phyloP scores from a whole-genome alignment of 495 filamentous ascomycete genomes.

The Penicillium canescens region DNA sequence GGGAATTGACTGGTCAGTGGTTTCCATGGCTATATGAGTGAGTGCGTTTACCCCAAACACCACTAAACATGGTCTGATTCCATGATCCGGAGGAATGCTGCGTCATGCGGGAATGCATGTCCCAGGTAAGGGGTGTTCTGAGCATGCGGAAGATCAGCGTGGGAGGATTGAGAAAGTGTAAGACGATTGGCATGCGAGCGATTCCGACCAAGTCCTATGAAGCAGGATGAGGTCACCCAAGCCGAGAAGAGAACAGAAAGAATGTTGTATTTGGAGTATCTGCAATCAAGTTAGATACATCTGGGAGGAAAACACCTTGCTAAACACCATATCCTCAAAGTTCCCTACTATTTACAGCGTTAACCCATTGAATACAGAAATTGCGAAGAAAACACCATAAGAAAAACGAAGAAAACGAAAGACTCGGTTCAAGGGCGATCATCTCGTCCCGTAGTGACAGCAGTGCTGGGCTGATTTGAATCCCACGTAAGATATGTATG shows the following conservation, averaged over 20 bases:
- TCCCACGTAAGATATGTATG: slow-evolving; percentile 98
- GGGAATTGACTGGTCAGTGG: not conserved
- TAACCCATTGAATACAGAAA: slow-evolving; percentile 11
- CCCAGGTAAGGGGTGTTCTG: slow-evolving; percentile 12
- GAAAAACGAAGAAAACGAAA: slow-evolving; percentile 2
- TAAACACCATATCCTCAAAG: slow-evolving; percentile 21
- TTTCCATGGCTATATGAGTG: slow-evolving; percentile 11
- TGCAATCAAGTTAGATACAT: slow-evolving; percentile 23
- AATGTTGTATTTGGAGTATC: slow-evolving; percentile 23
- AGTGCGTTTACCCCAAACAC: not conserved
- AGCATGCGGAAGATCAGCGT: slow-evolving; percentile 3
- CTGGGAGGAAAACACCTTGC: slow-evolving; percentile 18
- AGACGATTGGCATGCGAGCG: slow-evolving; percentile 12
- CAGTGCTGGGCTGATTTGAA: slow-evolving; percentile 70
- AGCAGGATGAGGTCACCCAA: slow-evolving; percentile 19
- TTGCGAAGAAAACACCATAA: slow-evolving; percentile 8
- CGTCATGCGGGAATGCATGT: slow-evolving; percentile 28
- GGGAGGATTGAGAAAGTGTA: not conserved
- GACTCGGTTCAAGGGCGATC: slow-evolving; percentile 26
- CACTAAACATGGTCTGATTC: slow-evolving; percentile 5
- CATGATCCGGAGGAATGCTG: slow-evolving; percentile 24
- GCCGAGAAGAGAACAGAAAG: slow-evolving; percentile 10
- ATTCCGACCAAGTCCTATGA: slow-evolving; percentile 4
- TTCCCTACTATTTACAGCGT: slow-evolving; percentile 25
- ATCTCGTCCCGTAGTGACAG: slow-evolving; percentile 56